Evolutionary conservation across 2,329 filamentous ascomycete genomes (phyloP), one percentile per base, ranked within the genome.

Genomic region (Sclerotinia nivalis): DNA sequence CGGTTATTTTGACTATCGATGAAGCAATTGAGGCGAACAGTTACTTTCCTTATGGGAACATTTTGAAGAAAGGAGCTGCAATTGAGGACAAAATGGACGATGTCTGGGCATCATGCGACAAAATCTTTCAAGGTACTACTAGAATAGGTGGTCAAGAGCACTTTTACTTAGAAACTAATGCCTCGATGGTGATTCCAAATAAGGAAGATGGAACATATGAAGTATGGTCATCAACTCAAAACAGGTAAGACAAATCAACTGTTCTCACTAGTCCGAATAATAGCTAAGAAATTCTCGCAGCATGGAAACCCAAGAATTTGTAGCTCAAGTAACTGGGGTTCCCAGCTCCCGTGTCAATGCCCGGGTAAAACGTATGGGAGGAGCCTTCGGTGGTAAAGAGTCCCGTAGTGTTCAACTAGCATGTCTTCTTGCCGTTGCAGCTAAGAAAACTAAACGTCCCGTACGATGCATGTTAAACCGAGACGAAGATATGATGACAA

Each of bases 111-210:
- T 73, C 74, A n/a, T 77, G 75, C 59, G 75, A 77, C 50, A 68
- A 49, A 25, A 66, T 77, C 0, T 96, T 97, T 78, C 84, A 87
- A 68, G 95, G 95, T 45, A 88, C 90, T 0, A 87, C 90, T 2
- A 86, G 93, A 66, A 97, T 98, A 88, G 95, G 95, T 60, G 95
- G 95, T 0, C 95, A 98, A 77, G 95, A 98, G 78, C 95, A 98
- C 77, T 97, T 98, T 78, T 98, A 97, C 75, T 85, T 98, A 1
- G 95, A 97, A 81, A 97, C 95, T 0, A 91, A 97, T 74, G 94
- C 93, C 3, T 91, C 89, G 66, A 79, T 97, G 22, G 93, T 88
- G 0, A 89, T 97, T 62, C 95, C 94, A 0, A 97, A 97, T 78
- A 88, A 87, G 0, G 95, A 97, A 79, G 93, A 97, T 79, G 93